Evolutionary conservation across 164 flowering plant species (phyloP).

Genomic region (Saururus chinensis): DNA sequence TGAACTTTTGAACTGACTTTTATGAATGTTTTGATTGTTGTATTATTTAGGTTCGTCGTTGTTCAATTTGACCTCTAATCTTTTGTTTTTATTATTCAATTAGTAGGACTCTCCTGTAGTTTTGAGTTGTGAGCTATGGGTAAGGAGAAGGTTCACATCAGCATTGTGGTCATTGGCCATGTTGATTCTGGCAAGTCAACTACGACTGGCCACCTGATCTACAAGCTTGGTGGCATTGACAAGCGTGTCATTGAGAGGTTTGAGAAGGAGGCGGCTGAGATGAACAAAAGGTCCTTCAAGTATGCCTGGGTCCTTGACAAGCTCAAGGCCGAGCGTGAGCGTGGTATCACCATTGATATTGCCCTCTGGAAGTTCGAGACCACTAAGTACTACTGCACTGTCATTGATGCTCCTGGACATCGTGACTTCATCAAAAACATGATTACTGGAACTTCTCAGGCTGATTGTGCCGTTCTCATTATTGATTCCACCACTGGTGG

Average conservation of each 20-base stretch:
- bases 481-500: constrained; percentile 85
- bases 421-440: constrained; percentile 84
- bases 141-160: constrained; percentile 50
- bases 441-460: constrained; percentile 83
- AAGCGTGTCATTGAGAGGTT: constrained; percentile 87
- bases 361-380: constrained; percentile 85
- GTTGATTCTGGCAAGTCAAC: constrained; percentile 71
- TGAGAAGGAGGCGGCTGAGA: constrained; percentile 91
- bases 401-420: constrained; percentile 84
- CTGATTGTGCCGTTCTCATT: constrained; percentile 69
- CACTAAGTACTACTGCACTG: constrained; percentile 80
- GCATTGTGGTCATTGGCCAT: constrained; percentile 66
- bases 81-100: no score
- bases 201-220: constrained; percentile 69
- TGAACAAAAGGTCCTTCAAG: no score
- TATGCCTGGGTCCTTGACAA: no score
- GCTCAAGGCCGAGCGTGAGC: no score
- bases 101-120: no score
- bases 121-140: constrained; percentile 22
- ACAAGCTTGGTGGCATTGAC: constrained; percentile 88
- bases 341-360: no score
- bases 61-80: no score
- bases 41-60: no score
- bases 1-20: no score
- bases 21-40: no score